These are phyloP conservation scores for Cordyceps fumosorosea DNA, from an alignment of 2,329 filamentous ascomycete genomes.

Conservation along the genomic window DNA sequence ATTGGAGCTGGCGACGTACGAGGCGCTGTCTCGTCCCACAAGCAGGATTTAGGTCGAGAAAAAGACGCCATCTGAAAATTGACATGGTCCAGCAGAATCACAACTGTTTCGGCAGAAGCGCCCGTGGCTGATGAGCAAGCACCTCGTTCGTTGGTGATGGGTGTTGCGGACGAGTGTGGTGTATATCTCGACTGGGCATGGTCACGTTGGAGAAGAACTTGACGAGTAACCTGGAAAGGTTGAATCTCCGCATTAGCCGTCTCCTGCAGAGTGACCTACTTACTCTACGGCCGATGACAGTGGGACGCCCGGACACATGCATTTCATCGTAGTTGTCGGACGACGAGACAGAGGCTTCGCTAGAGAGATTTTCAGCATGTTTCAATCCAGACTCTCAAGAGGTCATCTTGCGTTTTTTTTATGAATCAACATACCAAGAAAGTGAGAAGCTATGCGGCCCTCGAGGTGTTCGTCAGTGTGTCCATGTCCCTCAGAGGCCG, in stretches of 20 bases:
- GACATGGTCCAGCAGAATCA: no score
- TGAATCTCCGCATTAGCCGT: neutral
- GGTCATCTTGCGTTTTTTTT: no score
- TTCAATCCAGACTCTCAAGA: no score
- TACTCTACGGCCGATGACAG: no score
- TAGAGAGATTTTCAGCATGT: no score
- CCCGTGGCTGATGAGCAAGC: neutral
- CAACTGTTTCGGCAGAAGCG: neutral
- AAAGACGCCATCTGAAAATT: neutral
- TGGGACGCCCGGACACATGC: neutral
- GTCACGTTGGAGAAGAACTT: neutral
- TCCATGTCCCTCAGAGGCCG: neutral
- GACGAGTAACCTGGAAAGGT: neutral
- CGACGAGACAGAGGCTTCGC: no score
- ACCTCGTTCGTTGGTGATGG: no score
- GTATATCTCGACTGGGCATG: neutral
- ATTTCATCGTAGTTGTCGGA: neutral
- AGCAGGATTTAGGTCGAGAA: conserved; percentile 1
- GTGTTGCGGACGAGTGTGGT: neutral
- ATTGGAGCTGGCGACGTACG: conserved; percentile 34
- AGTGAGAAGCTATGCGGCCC: neutral
- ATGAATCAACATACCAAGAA: neutral
- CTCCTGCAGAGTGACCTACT: neutral
- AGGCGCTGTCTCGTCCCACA: neutral
- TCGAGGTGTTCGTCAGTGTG: neutral